Evolutionary conservation across 169 alveolate genomes (phyloP).

Genomic region (Condylostoma magnum): DNA sequence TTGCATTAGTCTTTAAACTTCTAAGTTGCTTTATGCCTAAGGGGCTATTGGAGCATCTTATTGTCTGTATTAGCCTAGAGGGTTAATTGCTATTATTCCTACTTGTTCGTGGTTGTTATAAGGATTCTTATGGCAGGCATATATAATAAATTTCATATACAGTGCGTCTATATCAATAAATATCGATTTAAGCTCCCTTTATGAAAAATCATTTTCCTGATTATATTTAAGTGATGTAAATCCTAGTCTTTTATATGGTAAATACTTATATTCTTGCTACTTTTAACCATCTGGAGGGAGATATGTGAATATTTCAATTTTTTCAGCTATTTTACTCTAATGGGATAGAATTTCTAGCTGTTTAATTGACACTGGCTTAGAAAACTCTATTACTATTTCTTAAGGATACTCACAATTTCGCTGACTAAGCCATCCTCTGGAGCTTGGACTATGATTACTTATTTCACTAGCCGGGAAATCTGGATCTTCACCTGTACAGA

Average conservation of each 20-base stretch:
- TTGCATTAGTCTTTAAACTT: slow-evolving; percentile 60
- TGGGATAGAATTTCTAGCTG: slow-evolving; percentile 89
- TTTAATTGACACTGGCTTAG: slow-evolving; percentile 67
- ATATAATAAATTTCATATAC: slow-evolving; percentile 75
- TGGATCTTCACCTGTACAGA: slow-evolving; percentile 82
- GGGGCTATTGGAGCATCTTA: slow-evolving; percentile 46
- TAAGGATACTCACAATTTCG: slow-evolving; percentile 84
- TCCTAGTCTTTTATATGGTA: slow-evolving; percentile 87
- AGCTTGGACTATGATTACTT: slow-evolving; percentile 72
- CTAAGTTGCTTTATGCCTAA: slow-evolving; percentile 64
- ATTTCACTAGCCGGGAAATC: slow-evolving; percentile 82
- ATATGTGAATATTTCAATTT: slow-evolving; percentile 71
- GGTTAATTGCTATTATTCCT: slow-evolving; percentile 66
- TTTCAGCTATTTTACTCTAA: slow-evolving; percentile 83
- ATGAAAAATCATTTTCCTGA: slow-evolving; percentile 86
- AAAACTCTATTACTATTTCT: slow-evolving; percentile 76
- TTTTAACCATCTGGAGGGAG: slow-evolving; percentile 56
- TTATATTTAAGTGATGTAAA: slow-evolving; percentile 86
- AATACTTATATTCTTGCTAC: slow-evolving; percentile 30
- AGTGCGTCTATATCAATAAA: slow-evolving; percentile 78
- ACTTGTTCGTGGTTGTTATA: slow-evolving; percentile 83
- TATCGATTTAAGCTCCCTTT: slow-evolving; percentile 91
- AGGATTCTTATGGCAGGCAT: slow-evolving; percentile 85
- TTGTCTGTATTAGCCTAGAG: slow-evolving; percentile 69
- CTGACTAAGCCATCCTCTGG: slow-evolving; percentile 83